Evolutionary conservation across 2,329 filamentous ascomycete species (phyloP).

Genomic region (Fusarium buxicola): DNA sequence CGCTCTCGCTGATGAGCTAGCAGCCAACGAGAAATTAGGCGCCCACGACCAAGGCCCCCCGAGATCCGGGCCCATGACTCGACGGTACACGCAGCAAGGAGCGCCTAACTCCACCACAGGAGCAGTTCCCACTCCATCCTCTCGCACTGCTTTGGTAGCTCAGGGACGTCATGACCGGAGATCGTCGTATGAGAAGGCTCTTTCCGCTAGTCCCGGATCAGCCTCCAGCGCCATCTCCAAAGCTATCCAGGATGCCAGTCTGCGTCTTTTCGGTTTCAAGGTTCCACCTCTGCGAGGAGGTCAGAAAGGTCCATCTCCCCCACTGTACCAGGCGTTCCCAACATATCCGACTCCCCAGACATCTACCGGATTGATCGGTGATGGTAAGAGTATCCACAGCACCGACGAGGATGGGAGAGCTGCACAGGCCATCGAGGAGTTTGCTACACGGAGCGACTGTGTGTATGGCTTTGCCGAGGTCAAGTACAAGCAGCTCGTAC

Average conservation of each 20-base stretch:
- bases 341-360: conserved; percentile 79
- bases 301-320: conserved; percentile 76
- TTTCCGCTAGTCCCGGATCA: conserved; percentile 77
- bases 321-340: conserved; percentile 85
- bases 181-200: conserved; percentile 80
- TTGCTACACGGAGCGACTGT: conserved; percentile 92
- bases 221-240: conserved; percentile 94
- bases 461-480: conserved; percentile 98
- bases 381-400: conserved; percentile 66
- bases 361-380: conserved; percentile 72
- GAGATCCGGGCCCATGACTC: conserved; percentile 72
- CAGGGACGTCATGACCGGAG: conserved; percentile 80
- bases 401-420: conserved; percentile 82
- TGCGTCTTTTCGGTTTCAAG: conserved; percentile 77
- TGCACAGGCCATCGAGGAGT: conserved; percentile 87
- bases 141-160: conserved; percentile 80
- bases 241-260: conserved; percentile 91
- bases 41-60: conserved; percentile 62
- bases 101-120: conserved; percentile 75
- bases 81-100: conserved; percentile 83
- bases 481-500: conserved; percentile 97
- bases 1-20: conserved; percentile 94
- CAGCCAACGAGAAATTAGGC: conserved; percentile 78
- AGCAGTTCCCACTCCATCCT: conserved; percentile 73
- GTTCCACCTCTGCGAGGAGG: conserved; percentile 71